Percentiles rank a stretch among this genome's conserved stretches.
These are phyloP conservation scores for Nicotiana noctiflora DNA, from an alignment of 257 asterid genomes.

Conservation along the genomic window DNA sequence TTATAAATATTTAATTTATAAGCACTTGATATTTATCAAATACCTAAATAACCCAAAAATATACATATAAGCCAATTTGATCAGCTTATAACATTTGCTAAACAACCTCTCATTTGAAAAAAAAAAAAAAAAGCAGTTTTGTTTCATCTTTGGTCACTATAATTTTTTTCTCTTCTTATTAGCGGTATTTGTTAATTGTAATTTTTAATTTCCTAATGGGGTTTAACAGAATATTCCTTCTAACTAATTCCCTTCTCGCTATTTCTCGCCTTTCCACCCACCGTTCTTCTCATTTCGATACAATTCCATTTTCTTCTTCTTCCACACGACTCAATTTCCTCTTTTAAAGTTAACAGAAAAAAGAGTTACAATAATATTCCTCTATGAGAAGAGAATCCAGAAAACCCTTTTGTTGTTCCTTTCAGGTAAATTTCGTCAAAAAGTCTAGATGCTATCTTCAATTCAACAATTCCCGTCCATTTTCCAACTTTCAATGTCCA, in stretches of 20 bases:
- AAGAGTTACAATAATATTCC: background rate
- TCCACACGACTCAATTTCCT: background rate
- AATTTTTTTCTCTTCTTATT: too few relatives aligned
- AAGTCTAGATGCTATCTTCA: background rate
- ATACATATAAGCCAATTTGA: too few relatives aligned
- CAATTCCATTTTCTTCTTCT: background rate
- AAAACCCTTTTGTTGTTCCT: background rate
- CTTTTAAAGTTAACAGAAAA: background rate
- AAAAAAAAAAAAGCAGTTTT: too few relatives aligned
- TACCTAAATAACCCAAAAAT: too few relatives aligned
- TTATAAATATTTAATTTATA: too few relatives aligned
- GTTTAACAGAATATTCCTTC: background rate
- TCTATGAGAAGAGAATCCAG: background rate
- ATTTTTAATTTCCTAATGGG: background rate
- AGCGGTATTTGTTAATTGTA: too few relatives aligned
- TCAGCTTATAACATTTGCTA: too few relatives aligned
- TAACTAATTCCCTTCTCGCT: background rate
- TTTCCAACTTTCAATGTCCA: background rate
- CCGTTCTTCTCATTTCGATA: background rate
- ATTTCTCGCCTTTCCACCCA: background rate
- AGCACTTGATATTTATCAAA: too few relatives aligned
- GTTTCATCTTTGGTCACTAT: too few relatives aligned
- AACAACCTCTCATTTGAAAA: too few relatives aligned
- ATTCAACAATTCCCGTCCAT: background rate
- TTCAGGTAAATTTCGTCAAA: background rate